Evolutionary conservation across 306 rosid genomes (phyloP).

Genomic region (Sechiopsis laciniata): DNA sequence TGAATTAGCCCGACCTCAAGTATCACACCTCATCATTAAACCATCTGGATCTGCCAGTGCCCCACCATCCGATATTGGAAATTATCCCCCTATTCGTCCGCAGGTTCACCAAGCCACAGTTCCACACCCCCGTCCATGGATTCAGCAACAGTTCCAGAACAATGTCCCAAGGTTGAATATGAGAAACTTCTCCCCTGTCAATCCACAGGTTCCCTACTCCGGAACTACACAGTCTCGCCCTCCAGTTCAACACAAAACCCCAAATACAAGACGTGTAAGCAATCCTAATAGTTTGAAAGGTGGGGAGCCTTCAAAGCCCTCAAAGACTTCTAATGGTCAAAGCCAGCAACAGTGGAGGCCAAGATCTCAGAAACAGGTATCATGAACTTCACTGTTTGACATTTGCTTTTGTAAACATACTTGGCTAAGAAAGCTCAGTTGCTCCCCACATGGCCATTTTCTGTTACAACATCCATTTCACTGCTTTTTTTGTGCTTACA

Average conservation of each 20-base stretch:
- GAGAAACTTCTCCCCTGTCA: not conserved
- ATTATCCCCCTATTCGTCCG: constrained; percentile 33
- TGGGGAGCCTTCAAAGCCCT: constrained; percentile 24
- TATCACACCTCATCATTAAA: constrained; percentile 19
- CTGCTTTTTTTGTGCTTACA: constrained; percentile 1
- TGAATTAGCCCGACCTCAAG: constrained; percentile 39
- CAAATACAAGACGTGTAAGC: constrained; percentile 19
- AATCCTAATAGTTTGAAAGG: constrained; percentile 23
- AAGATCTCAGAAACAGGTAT: constrained; percentile 22
- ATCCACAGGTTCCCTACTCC: not conserved
- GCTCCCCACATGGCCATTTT: not conserved
- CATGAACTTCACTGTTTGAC: not conserved
- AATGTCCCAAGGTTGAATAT: constrained; percentile 8
- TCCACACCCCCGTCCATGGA: not conserved
- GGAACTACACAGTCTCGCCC: not conserved
- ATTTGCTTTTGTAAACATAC: not conserved
- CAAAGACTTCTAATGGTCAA: constrained; percentile 25
- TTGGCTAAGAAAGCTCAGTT: constrained; percentile 10
- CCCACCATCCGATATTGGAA: constrained; percentile 22
- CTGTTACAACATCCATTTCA: not conserved
- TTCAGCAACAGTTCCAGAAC: constrained; percentile 10
- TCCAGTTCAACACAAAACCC: not conserved
- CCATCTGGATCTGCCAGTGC: constrained; percentile 9
- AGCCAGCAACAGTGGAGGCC: constrained; percentile 50
- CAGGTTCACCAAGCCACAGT: constrained; percentile 7